Conservation (phyloP, 2,329 filamentous ascomycete species). For the Alternaria triticimaculans region DNA sequence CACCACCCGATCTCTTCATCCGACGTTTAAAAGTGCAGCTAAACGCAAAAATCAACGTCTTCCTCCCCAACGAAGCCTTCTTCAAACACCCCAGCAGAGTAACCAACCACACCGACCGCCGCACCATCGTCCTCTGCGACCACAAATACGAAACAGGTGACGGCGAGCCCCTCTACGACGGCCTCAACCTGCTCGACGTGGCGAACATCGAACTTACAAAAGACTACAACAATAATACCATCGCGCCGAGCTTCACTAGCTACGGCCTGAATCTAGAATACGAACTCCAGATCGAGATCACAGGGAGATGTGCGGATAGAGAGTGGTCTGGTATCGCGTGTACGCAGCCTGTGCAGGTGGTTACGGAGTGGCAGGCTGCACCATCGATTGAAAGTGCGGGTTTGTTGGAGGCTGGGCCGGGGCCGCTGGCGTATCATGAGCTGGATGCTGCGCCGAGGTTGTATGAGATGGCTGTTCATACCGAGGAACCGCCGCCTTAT, state of each 20-base stretch:
- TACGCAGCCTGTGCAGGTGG: conserved; percentile 25
- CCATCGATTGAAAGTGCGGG: no score
- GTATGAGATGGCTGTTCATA: neutral
- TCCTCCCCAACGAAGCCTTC: conserved; percentile 18
- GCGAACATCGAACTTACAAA: conserved; percentile 12
- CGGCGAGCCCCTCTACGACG: conserved; percentile 24
- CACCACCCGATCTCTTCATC: conserved; percentile 31
- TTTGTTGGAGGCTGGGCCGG: neutral
- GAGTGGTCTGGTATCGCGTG: conserved; percentile 26
- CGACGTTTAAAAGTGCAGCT: conserved; percentile 34
- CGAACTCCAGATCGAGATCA: conserved; percentile 31
- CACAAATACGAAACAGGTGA: conserved; percentile 21
- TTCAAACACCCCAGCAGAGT: conserved; percentile 9
- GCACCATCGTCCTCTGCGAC: conserved; percentile 23
- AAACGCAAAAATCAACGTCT: conserved; percentile 15
- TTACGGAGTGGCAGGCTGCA: conserved; percentile 15
- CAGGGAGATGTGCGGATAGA: conserved; percentile 36
- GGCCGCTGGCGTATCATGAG: conserved; percentile 19
- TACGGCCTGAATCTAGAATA: conserved; percentile 35
- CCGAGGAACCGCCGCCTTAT: neutral
- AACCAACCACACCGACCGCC: conserved; percentile 7
- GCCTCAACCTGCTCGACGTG: conserved; percentile 18
- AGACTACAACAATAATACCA: neutral
- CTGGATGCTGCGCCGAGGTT: conserved; percentile 9
- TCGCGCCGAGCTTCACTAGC: conserved; percentile 32